Conservation (phyloP, 371 early-diverging fungal genomes). For the Mortierella sp. region DNA sequence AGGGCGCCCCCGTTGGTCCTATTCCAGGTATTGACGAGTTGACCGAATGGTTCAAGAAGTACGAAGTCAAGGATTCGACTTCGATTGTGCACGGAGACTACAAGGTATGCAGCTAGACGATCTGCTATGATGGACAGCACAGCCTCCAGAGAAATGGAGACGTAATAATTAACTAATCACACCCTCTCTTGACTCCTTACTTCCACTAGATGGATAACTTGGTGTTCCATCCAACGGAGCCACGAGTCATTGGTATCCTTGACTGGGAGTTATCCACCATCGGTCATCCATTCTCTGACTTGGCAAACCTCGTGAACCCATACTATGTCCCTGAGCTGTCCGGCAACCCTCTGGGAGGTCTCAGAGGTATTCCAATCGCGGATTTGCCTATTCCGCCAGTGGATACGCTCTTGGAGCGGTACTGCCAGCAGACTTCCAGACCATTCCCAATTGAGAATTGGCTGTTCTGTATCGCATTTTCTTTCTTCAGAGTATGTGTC, state of each 20-base stretch:
- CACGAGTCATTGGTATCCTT: conserved; percentile 88
- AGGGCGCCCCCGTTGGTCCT: conserved; percentile 69
- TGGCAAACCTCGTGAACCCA: conserved; percentile 87
- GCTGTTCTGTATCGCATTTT: conserved; percentile 69
- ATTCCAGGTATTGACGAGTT: conserved; percentile 77
- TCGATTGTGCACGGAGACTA: conserved; percentile 93
- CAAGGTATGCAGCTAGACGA: too few species aligned
- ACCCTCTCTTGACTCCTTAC: not conserved
- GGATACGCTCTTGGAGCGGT: conserved; percentile 69
- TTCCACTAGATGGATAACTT: conserved; percentile 73
- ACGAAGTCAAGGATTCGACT: conserved; percentile 76
- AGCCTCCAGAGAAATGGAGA: too few species aligned
- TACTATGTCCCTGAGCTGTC: conserved; percentile 63
- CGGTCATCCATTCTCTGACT: conserved; percentile 92
- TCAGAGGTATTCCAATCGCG: conserved; percentile 55
- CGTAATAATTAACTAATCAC: too few species aligned
- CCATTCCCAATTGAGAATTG: conserved; percentile 78
- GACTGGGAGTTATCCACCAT: conserved; percentile 97
- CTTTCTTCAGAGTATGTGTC: conserved; percentile 70
- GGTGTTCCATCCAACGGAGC: conserved; percentile 83
- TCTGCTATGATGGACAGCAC: too few species aligned
- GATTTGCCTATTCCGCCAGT: conserved; percentile 71
- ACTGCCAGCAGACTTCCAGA: conserved; percentile 64
- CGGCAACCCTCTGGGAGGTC: conserved; percentile 45
- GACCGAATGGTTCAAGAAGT: conserved; percentile 76